Evolutionary conservation across 176 grass and related monocot genomes (phyloP).

Genomic region (maize (Zea mays)): Zm-B73-REFERENCE-NAM-5.0 NC_050102.1:176866001-176866500

Average conservation of each 20-base stretch:
- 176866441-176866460: no score
- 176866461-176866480: no score
- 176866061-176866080: not conserved
- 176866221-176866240: conserved; percentile 32
- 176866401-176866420: not conserved
- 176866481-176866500: no score
- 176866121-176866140: not conserved
- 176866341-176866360: not conserved
- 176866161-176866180: conserved; percentile 25
- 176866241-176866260: not conserved
- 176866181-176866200: conserved; percentile 25
- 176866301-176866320: conserved; percentile 12
- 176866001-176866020: not conserved
- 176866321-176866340: not conserved
- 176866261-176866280: not conserved
- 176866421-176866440: no score
- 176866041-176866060: not conserved
- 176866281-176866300: conserved; percentile 18
- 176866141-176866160: not conserved
- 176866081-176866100: not conserved
- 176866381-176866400: not conserved
- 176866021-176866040: not conserved
- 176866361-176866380: not conserved
- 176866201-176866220: not conserved
- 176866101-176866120: not conserved